Evolutionary conservation across 2,329 filamentous ascomycete species (phyloP).

Genomic region (Diaporthe sp.): DNA sequence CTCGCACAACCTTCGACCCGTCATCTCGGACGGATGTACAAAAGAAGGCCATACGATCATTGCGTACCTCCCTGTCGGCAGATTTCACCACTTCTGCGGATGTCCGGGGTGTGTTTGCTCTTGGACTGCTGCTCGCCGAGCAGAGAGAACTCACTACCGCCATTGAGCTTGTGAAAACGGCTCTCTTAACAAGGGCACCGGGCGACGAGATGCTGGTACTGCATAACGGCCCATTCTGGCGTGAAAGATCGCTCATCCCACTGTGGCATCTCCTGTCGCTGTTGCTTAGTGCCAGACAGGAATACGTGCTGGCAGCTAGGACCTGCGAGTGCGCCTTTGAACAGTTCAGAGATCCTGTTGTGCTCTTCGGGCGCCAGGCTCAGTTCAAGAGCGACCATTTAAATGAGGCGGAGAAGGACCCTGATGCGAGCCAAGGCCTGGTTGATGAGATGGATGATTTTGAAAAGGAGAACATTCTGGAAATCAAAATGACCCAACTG

Average conservation of each 20-base stretch:
- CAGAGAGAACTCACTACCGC: conserved; percentile 84
- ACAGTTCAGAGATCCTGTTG: conserved; percentile 80
- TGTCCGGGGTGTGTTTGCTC: conserved; percentile 82
- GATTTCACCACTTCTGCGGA: conserved; percentile 77
- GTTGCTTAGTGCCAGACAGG: conserved; percentile 86
- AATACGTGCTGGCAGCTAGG: conserved; percentile 83
- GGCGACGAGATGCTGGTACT: conserved; percentile 59
- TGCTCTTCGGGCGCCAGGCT: conserved; percentile 76
- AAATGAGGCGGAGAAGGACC: conserved; percentile 64
- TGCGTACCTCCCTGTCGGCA: conserved; percentile 80
- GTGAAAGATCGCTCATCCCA: conserved; percentile 78
- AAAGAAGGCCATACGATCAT: conserved; percentile 79
- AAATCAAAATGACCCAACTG: conserved; percentile 96
- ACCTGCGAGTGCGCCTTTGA: conserved; percentile 94
- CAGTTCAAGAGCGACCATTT: conserved; percentile 77
- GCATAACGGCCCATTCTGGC: conserved; percentile 66
- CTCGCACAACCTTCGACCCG: conserved; percentile 83
- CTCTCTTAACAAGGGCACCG: conserved; percentile 73
- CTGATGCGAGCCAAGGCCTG: conserved; percentile 60
- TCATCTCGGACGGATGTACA: conserved; percentile 80
- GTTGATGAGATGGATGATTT: conserved; percentile 85
- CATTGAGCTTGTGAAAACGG: conserved; percentile 84
- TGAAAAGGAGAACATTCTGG: conserved; percentile 89
- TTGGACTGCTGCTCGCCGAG: conserved; percentile 90
- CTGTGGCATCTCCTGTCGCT: conserved; percentile 93